Evolutionary conservation across 345 rosid species (phyloP).

Genomic region (Pugionium cornutum): DNA sequence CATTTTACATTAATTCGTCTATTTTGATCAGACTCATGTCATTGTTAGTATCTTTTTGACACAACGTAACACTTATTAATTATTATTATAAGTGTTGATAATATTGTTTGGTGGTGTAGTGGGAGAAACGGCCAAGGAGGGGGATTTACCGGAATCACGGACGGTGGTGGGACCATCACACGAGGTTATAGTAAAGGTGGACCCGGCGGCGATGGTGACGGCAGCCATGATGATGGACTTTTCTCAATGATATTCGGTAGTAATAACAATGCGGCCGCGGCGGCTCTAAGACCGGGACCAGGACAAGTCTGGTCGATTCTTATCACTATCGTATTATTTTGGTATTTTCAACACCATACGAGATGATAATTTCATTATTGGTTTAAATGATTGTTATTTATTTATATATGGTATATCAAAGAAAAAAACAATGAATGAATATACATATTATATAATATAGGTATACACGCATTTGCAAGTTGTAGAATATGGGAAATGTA

Average conservation of each 20-base stretch:
- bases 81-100: conserved; percentile 17
- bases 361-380: conserved; percentile 36
- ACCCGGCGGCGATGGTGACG: conserved; percentile 45
- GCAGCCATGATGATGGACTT: conserved; percentile 43
- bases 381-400: conserved; percentile 29
- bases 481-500: conserved; percentile 37
- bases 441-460: background rate
- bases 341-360: conserved; percentile 47
- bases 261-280: conserved; percentile 39
- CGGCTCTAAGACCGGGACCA: conserved; percentile 34
- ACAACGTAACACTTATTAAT: background rate
- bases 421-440: conserved; percentile 7
- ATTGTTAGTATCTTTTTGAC: conserved; percentile 22
- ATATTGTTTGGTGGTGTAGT: conserved; percentile 26
- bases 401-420: background rate
- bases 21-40: conserved; percentile 30
- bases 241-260: conserved; percentile 78
- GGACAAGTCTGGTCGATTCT: conserved; percentile 23
- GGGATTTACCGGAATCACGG: conserved; percentile 32
- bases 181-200: conserved; percentile 53
- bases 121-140: conserved; percentile 50
- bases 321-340: conserved; percentile 22
- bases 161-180: conserved; percentile 44
- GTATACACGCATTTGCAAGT: conserved; percentile 31
- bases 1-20: conserved; percentile 32